phyloP scores from a whole-genome alignment of 73 alveolate genomes.

The Tetrahymena malaccensis region DNA sequence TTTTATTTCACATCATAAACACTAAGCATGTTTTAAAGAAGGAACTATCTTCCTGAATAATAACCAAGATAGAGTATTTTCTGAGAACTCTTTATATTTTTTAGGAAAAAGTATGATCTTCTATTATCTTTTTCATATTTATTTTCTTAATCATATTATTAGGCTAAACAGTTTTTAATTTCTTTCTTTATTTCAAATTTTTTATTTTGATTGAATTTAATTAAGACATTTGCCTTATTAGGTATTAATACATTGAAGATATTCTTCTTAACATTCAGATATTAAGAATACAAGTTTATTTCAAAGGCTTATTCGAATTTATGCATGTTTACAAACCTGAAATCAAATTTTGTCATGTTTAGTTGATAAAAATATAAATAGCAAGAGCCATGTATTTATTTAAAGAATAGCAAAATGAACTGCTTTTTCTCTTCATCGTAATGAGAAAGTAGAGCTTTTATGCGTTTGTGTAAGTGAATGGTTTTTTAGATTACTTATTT shows the following conservation, averaged over 20 bases:
- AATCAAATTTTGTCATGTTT: not conserved
- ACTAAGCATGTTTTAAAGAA: not conserved
- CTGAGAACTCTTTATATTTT: not conserved
- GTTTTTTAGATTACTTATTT: not conserved
- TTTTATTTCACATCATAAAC: not conserved
- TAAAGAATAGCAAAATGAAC: not conserved
- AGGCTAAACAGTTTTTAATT: not conserved
- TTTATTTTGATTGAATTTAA: not conserved
- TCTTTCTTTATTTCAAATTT: not conserved
- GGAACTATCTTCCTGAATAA: not conserved
- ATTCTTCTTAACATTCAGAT: not conserved
- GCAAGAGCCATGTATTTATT: not conserved
- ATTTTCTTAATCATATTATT: not conserved
- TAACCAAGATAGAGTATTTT: not conserved
- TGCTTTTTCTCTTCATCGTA: not conserved
- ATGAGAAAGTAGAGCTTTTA: not conserved
- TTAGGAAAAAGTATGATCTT: not conserved
- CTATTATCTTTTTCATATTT: not conserved
- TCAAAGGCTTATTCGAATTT: not conserved
- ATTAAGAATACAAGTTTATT: not conserved
- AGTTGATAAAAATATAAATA: not conserved
- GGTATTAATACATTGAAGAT: not conserved
- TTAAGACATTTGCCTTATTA: not conserved
- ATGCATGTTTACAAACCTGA: not conserved
- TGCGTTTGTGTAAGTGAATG: not conserved